These are phyloP conservation scores for Termitomyces sp. DNA, from an alignment of 1,284 basidiomycete genomes.

Conservation along the genomic window DNA sequence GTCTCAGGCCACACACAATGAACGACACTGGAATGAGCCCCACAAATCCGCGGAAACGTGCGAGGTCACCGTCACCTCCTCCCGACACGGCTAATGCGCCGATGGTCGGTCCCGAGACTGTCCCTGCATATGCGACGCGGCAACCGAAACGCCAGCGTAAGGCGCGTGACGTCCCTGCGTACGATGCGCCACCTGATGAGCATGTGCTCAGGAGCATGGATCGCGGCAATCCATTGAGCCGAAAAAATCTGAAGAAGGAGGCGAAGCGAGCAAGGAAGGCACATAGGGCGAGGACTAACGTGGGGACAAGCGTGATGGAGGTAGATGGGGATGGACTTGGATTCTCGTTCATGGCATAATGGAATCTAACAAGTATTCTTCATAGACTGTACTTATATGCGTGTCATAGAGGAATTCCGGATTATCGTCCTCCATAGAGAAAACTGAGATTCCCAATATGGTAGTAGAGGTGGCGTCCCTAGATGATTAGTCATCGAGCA, in stretches of 20 bases:
- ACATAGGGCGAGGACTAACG: conserved; percentile 23
- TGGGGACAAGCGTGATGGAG: conserved; percentile 33
- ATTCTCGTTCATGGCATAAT: conserved; percentile 44
- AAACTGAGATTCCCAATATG: no score
- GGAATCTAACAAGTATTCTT: background rate
- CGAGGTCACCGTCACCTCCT: conserved; percentile 34
- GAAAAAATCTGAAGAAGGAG: conserved; percentile 54
- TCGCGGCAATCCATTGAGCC: conserved; percentile 50
- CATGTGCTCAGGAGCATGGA: conserved; percentile 42
- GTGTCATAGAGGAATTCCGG: no score
- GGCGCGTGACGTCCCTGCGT: conserved; percentile 45
- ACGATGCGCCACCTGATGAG: conserved; percentile 41
- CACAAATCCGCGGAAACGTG: conserved; percentile 35
- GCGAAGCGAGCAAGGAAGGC: conserved; percentile 55
- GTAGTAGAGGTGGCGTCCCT: no score
- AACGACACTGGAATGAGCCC: conserved; percentile 41
- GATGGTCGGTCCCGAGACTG: conserved; percentile 14
- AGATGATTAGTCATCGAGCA: background rate
- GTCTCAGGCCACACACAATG: conserved; percentile 31
- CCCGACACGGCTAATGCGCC: conserved; percentile 15
- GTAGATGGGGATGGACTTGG: conserved; percentile 40
- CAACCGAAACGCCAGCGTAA: conserved; percentile 58
- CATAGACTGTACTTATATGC: no score
- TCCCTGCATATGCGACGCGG: conserved; percentile 27
- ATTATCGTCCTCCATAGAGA: no score